A percentile compares a stretch with the other conserved stretches of the same genome.
Conservation (phyloP, 1,284 basidiomycete genomes). For the Sanguinoderma infundibulare region DNA sequence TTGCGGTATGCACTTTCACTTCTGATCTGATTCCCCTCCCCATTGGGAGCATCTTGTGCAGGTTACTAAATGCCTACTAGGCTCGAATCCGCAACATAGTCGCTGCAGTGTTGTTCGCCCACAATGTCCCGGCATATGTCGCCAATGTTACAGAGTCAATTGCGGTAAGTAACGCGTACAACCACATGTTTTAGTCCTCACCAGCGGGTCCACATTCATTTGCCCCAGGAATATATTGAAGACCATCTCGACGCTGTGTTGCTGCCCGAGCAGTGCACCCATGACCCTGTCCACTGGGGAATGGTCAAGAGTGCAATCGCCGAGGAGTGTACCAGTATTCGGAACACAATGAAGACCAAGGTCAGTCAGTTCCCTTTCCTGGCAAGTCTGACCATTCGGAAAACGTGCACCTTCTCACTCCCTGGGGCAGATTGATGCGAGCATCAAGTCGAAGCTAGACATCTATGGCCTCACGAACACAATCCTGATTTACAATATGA, state of each 20-base stretch:
- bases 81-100: background rate
- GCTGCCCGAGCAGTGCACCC: background rate
- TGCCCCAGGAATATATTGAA: constrained; percentile 6
- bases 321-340: constrained; percentile 1
- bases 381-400: background rate
- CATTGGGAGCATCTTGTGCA: no score
- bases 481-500: constrained; percentile 9
- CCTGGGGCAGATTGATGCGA: constrained; percentile 1
- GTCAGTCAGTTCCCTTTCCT: background rate
- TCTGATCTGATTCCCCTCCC: no score
- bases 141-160: background rate
- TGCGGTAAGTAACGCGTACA: background rate
- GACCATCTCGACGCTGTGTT: constrained; percentile 1
- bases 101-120: constrained; percentile 2
- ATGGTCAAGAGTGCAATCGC: constrained; percentile 5
- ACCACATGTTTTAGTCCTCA: background rate
- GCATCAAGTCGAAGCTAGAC: constrained; percentile 8
- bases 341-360: constrained; percentile 7
- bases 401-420: no score
- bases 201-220: background rate
- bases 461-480: constrained; percentile 6
- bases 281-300: constrained; percentile 9
- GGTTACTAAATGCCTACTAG: background rate
- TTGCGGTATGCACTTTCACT: no score
- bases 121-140: constrained; percentile 6